A percentile compares a stretch with the other conserved stretches of the same genome.
Conservation (phyloP, 2,329 filamentous ascomycete genomes). For the Cyphellophora attinorum region DNA sequence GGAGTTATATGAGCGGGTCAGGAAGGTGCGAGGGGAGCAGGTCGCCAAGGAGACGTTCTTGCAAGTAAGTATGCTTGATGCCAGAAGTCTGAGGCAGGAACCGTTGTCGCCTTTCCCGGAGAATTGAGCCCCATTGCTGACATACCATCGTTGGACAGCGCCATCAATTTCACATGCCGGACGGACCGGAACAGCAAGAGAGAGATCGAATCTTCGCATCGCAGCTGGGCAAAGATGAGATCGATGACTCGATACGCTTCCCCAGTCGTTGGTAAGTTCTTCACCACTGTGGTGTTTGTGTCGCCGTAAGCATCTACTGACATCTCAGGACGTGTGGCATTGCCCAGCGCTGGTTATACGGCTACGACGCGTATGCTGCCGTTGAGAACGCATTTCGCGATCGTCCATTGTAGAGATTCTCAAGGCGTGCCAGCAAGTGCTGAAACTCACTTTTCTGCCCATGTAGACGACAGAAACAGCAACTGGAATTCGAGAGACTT, state of each 20-base stretch:
- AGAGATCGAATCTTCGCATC: conserved; percentile 45
- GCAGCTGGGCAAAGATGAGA: conserved; percentile 44
- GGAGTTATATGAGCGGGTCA: conserved; percentile 26
- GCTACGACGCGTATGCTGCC: conserved; percentile 52
- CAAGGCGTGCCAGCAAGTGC: too few species aligned
- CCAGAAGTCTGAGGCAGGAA: too few species aligned
- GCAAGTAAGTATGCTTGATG: too few species aligned
- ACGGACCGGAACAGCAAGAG: conserved; percentile 28
- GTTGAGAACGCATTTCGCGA: conserved; percentile 29
- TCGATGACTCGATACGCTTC: conserved; percentile 39
- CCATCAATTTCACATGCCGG: conserved; percentile 27
- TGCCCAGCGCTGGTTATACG: conserved; percentile 55
- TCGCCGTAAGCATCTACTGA: too few species aligned
- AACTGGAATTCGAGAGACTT: too few species aligned
- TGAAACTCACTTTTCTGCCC: too few species aligned
- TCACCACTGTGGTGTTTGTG: too few species aligned
- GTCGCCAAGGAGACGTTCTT: conserved; percentile 26
- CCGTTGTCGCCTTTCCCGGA: too few species aligned
- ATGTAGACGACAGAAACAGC: too few species aligned
- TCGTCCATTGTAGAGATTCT: too few species aligned
- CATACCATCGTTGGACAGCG: too few species aligned
- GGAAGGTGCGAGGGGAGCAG: conserved; percentile 28
- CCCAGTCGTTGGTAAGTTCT: conserved; percentile 55
- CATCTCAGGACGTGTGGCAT: conserved; percentile 54
- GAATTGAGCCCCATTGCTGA: too few species aligned